These are phyloP conservation scores for Solanum ossicruentum DNA, from an alignment of 257 asterid genomes.

Conservation along the genomic window DNA sequence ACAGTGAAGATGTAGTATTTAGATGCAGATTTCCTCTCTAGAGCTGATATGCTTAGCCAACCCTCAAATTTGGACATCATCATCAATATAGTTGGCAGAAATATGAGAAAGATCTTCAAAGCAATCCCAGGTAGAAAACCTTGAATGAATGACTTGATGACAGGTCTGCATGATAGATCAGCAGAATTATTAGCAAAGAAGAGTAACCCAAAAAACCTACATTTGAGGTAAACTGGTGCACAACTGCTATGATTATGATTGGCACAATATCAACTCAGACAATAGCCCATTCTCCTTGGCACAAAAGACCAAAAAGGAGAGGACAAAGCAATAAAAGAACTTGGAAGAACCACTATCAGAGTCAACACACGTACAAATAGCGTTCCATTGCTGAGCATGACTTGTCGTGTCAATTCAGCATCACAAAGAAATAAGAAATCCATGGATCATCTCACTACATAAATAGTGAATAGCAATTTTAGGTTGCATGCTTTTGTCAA, in stretches of 20 bases:
- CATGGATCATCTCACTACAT: neutral
- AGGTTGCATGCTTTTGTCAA: neutral
- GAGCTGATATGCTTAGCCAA: slow-evolving; percentile 52
- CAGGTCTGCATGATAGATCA: slow-evolving; percentile 31
- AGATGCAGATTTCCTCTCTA: slow-evolving; percentile 74
- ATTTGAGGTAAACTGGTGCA: neutral
- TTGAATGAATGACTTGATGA: slow-evolving; percentile 86
- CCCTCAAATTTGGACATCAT: slow-evolving; percentile 93
- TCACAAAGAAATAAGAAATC: neutral
- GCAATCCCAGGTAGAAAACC: slow-evolving; percentile 97
- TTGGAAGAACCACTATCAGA: neutral
- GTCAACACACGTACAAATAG: neutral
- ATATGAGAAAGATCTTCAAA: slow-evolving; percentile 79
- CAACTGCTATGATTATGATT: neutral
- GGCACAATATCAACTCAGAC: neutral
- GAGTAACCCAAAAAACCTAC: neutral
- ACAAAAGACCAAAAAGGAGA: neutral
- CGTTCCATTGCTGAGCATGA: neutral
- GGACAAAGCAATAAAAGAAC: neutral
- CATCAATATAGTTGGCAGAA: slow-evolving; percentile 81
- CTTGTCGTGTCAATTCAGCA: neutral
- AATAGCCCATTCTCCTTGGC: neutral
- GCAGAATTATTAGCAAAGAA: neutral
- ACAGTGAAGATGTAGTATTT: slow-evolving; percentile 71
- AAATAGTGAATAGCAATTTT: neutral